A percentile compares a stretch with the other conserved stretches of the same genome.
phyloP scores from a whole-genome alignment of 148 eudicot species.

The Rhododendron henanense region DNA sequence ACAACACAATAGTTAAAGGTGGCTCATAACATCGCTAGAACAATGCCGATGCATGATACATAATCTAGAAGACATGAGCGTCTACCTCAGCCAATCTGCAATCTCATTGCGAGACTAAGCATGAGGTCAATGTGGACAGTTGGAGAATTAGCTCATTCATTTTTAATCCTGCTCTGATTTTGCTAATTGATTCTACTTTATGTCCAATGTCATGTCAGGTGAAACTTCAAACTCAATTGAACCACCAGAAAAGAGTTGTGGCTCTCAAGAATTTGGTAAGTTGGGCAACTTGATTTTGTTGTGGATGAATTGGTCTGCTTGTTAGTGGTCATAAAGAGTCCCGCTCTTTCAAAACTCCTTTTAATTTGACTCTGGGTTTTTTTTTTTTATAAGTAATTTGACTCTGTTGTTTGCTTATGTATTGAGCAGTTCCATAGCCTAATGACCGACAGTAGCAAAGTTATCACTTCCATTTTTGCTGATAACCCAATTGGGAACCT shows the following conservation, averaged over 20 bases:
- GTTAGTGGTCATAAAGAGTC: neutral
- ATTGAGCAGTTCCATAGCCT: neutral
- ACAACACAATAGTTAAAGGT: too few relatives aligned
- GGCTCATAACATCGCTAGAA: too few relatives aligned
- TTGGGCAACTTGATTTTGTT: neutral
- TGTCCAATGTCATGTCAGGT: constrained; percentile 9
- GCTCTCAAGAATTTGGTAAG: constrained; percentile 49
- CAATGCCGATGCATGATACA: too few relatives aligned
- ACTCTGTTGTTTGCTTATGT: neutral
- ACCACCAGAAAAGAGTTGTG: constrained; percentile 70
- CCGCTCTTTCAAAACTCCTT: neutral
- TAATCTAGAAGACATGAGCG: too few relatives aligned
- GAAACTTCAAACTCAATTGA: constrained; percentile 75
- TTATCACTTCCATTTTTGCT: constrained; percentile 12
- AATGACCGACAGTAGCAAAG: constrained; percentile 24
- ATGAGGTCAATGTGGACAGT: too few relatives aligned
- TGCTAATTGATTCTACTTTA: too few relatives aligned
- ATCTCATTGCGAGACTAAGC: too few relatives aligned
- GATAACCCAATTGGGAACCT: constrained; percentile 44
- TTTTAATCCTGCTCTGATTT: too few relatives aligned
- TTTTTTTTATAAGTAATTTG: too few relatives aligned
- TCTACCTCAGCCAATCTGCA: too few relatives aligned
- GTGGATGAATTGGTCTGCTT: neutral
- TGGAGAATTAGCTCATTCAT: too few relatives aligned
- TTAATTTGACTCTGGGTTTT: too few relatives aligned